Evolutionary conservation across 2,329 filamentous ascomycete species (phyloP).

Genomic region (Fusarium sp.): DNA sequence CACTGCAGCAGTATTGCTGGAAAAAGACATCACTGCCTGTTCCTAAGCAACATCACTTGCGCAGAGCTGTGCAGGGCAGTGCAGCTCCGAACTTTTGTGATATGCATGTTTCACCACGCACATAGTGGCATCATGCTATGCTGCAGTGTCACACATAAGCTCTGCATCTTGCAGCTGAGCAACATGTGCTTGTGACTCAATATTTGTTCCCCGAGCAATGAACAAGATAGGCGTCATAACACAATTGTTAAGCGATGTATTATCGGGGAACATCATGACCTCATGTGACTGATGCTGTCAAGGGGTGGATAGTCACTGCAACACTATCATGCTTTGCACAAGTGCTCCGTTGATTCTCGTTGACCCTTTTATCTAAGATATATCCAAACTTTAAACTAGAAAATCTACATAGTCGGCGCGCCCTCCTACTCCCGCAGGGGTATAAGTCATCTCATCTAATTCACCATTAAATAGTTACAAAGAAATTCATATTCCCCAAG

Average conservation of each 20-base stretch:
- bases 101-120: conserved; percentile 43
- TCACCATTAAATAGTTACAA: conserved; percentile 48
- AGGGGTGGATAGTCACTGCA: background rate
- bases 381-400: conserved; percentile 41
- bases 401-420: conserved; percentile 41
- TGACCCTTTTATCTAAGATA: conserved; percentile 34
- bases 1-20: background rate
- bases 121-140: conserved; percentile 12
- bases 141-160: conserved; percentile 26
- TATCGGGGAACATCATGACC: background rate
- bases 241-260: background rate
- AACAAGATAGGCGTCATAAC: background rate
- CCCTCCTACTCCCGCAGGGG: conserved; percentile 47
- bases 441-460: conserved; percentile 51
- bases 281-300: background rate
- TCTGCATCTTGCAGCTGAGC: background rate
- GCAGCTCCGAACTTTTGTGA: conserved; percentile 12
- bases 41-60: conserved; percentile 22
- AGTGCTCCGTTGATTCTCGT: conserved; percentile 13
- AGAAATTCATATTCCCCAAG: conserved; percentile 46
- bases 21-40: background rate
- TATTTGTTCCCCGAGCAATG: background rate
- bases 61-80: background rate
- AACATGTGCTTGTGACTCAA: conserved; percentile 1
- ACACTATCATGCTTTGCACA: background rate